Conservation (phyloP, 2,329 filamentous ascomycete species). For the Lecanoromycetidae sp. region DNA sequence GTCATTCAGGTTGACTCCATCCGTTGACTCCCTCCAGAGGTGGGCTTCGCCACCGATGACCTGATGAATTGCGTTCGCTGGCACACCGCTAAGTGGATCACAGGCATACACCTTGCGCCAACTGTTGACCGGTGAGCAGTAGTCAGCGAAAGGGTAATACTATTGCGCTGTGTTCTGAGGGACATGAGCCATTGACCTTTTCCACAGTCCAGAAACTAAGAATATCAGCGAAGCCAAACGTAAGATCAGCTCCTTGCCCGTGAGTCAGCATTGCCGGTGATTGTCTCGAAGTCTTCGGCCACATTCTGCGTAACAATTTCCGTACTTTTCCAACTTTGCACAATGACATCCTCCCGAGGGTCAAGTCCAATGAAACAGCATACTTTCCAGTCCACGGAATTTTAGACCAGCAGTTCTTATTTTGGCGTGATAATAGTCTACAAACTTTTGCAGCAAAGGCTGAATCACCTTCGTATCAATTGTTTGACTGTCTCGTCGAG, state of each 20-base stretch:
- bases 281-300: constrained; percentile 53
- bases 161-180: constrained; percentile 38
- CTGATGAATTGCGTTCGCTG: constrained; percentile 48
- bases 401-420: constrained; percentile 52
- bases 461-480: constrained; percentile 53
- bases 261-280: constrained; percentile 64
- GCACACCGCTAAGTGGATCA: constrained; percentile 57
- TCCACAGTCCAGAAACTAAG: constrained; percentile 63
- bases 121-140: constrained; percentile 67
- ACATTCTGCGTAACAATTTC: constrained; percentile 50
- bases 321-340: constrained; percentile 67
- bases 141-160: constrained; percentile 64
- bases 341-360: constrained; percentile 57
- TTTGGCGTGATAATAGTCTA: constrained; percentile 56
- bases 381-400: constrained; percentile 82
- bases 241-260: constrained; percentile 45
- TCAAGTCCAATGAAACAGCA: constrained; percentile 66
- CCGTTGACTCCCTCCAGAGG: constrained; percentile 69
- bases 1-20: constrained; percentile 60
- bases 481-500: constrained; percentile 62
- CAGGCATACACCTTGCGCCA: constrained; percentile 75
- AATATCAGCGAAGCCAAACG: not conserved
- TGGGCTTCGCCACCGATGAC: constrained; percentile 73
- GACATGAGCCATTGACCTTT: constrained; percentile 67
- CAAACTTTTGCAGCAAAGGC: constrained; percentile 66